Evolutionary conservation across 116 monocot species (phyloP).

Genomic region (Thalassia testudinum): DNA sequence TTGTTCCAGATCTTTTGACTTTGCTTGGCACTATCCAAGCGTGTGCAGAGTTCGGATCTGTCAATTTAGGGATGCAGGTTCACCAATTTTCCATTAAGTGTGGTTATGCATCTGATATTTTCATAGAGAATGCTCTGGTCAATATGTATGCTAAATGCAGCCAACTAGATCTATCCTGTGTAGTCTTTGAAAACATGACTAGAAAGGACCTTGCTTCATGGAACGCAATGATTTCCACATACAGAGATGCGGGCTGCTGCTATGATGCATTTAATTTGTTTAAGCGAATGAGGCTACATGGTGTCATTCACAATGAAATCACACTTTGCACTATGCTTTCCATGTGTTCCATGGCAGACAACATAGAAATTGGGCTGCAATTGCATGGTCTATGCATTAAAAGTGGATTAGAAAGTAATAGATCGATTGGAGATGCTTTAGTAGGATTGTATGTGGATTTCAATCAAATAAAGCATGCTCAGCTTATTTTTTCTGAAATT

Average conservation of each 20-base stretch:
- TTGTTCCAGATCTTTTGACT: conserved; percentile 5
- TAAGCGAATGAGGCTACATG: conserved; percentile 7
- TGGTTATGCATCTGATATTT: conserved; percentile 8
- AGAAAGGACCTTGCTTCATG: conserved; percentile 7
- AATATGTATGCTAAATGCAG: conserved; percentile 10
- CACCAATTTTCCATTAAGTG: conserved; percentile 1
- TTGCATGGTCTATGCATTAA: too few species aligned
- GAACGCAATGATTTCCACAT: conserved; percentile 9
- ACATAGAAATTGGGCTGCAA: too few species aligned
- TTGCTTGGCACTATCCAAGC: conserved; percentile 4
- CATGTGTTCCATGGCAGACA: too few species aligned
- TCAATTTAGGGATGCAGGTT: conserved; percentile 13
- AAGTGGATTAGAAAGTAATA: too few species aligned
- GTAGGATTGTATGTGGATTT: too few species aligned
- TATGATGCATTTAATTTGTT: conserved; percentile 5
- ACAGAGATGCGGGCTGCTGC: neutral
- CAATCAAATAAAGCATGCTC: too few species aligned
- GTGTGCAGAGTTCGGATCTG: conserved; percentile 10
- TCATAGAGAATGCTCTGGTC: conserved; percentile 8
- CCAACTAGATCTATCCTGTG: neutral
- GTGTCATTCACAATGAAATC: neutral
- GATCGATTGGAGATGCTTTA: too few species aligned
- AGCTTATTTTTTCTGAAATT: too few species aligned
- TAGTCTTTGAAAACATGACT: neutral
- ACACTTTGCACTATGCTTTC: too few species aligned